Evolutionary conservation across 2,329 filamentous ascomycete species (phyloP), one percentile per base, ranked within the genome.

Genomic region (Penicillium sp.): DNA sequence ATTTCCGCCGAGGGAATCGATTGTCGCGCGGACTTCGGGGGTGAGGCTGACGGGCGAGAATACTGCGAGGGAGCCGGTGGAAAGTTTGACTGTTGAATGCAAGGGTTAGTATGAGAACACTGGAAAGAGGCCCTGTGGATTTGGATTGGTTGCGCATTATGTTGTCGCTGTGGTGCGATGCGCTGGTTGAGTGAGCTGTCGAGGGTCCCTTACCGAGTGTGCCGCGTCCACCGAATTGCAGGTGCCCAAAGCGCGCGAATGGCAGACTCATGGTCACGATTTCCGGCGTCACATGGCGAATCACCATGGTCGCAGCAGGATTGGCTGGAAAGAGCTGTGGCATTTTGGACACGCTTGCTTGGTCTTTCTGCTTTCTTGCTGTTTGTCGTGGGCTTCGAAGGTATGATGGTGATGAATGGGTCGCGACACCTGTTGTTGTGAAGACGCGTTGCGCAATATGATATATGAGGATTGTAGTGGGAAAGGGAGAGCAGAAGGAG

Each of bases 21-120:
- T 73, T 50, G 81, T 76, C 48, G 89, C 78, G 57, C 81, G 85
- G 38, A 92, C 86, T 54, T 88, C 85, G 3, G 87, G 82, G 3
- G 92, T 97, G 52, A 97, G 82, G 13, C 88, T 89, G 18, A 94
- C 89, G 16, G 94, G 94, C 0, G 92, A 96, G 82, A 97, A 97
- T 71, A 97, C 87, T 61, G 91, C 90, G 39, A 97, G 84, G 43
- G 83, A 79, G 53, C 92, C 92, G 9, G 86, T 87, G 54, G 85
- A 82, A 63, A 99, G 84, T 63, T 87, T 88, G 55, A 96, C 91
- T 91, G 61, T 49, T 5, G 5, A 13, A 58, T 38, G 54, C 50
- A 62, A 62, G 58, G 50, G 29, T 65, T 54, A 64, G 62, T 46
- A 21, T 38, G 16, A 39, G 11, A 24, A 43, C 11, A 4, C 31